A percentile compares a stretch with the other conserved stretches of the same genome.
phyloP scores from a whole-genome alignment of 2,329 filamentous ascomycete genomes.

The Calonectria hawksworthii region DNA sequence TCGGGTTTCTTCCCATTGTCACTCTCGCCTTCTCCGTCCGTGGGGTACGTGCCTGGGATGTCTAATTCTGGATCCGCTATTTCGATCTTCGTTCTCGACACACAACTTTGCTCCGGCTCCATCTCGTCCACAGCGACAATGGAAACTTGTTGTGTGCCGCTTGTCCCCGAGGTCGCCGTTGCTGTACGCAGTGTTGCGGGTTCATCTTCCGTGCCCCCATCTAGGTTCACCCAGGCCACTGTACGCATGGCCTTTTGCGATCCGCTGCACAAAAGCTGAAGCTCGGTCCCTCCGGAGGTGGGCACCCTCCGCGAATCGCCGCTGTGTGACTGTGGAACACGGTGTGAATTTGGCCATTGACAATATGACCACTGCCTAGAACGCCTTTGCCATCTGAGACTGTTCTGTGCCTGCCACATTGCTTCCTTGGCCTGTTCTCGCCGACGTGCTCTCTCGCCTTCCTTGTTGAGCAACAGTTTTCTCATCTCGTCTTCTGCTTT shows the following conservation, averaged over 20 bases:
- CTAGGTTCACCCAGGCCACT: not conserved
- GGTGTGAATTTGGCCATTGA: constrained; percentile 63
- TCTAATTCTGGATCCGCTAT: constrained; percentile 28
- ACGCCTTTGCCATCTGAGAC: constrained; percentile 60
- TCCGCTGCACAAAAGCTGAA: constrained; percentile 35
- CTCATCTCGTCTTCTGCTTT: constrained; percentile 62
- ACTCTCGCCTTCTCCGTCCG: constrained; percentile 33
- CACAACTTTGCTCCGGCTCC: constrained; percentile 5
- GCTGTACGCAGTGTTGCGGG: not conserved
- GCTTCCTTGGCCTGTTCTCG: constrained; percentile 58
- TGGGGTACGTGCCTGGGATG: constrained; percentile 48
- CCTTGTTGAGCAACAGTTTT: constrained; percentile 45
- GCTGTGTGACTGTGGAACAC: constrained; percentile 60
- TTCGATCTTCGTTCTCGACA: constrained; percentile 7
- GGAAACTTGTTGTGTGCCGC: not conserved
- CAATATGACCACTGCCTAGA: constrained; percentile 66
- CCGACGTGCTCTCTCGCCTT: constrained; percentile 58
- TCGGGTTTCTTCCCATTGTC: constrained; percentile 22
- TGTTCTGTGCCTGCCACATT: constrained; percentile 45
- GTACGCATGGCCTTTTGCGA: constrained; percentile 47
- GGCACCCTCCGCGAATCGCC: constrained; percentile 36
- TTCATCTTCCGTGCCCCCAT: not conserved
- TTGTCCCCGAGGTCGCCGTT: not conserved
- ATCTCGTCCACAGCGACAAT: not conserved
- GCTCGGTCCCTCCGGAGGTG: constrained; percentile 8